Evolutionary conservation across 2,329 filamentous ascomycete species (phyloP).

Genomic region (Botrytis pseudocinerea): DNA sequence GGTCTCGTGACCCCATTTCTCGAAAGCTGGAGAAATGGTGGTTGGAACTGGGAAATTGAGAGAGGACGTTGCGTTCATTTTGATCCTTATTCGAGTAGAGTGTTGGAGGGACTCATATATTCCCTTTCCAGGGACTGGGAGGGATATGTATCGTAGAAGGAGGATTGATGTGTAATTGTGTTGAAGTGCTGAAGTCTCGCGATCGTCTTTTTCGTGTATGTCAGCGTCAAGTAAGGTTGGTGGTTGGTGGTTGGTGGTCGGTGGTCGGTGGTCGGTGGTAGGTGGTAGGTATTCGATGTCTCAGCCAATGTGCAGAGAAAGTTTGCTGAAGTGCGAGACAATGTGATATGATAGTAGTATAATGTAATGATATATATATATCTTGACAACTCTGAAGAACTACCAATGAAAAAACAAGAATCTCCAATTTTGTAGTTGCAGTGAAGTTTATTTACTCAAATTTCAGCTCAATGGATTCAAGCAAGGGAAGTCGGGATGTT

Average conservation of each 20-base stretch:
- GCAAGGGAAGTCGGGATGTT: neutral
- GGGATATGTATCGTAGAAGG: neutral
- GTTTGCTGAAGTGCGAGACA: neutral
- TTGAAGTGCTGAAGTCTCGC: neutral
- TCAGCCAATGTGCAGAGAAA: neutral
- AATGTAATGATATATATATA: neutral
- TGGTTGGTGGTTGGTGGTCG: no score
- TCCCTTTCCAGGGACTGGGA: neutral
- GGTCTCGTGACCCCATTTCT: conserved; percentile 35
- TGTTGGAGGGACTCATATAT: neutral
- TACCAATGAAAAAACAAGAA: neutral
- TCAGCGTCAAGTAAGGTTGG: neutral
- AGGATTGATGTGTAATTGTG: neutral
- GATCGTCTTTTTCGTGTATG: neutral
- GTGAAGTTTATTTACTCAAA: neutral
- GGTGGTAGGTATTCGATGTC: neutral
- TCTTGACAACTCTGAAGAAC: neutral
- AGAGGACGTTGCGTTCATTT: conserved; percentile 37
- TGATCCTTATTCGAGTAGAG: neutral
- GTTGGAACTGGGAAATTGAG: conserved; percentile 25
- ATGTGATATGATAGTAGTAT: neutral
- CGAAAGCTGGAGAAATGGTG: conserved; percentile 32
- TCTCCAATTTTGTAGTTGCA: neutral
- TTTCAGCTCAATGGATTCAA: neutral
- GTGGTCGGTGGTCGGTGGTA: no score